These are phyloP conservation scores for Mariannaea elegans DNA, from an alignment of 2,329 filamentous ascomycete species.

Conservation along the genomic window DNA sequence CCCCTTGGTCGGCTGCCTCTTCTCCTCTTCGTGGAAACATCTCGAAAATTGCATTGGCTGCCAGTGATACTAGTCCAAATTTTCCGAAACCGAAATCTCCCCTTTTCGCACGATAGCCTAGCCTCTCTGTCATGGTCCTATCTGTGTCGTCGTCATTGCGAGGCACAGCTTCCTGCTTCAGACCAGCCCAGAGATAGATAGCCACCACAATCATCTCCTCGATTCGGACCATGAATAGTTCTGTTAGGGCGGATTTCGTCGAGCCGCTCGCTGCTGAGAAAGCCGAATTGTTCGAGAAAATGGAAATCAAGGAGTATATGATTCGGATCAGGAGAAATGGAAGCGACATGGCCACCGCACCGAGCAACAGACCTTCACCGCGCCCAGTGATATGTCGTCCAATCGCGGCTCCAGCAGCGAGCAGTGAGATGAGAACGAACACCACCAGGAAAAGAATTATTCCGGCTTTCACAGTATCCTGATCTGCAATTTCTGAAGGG, in stretches of 20 bases:
- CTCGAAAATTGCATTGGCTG: neutral
- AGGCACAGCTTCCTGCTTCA: neutral
- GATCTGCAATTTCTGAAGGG: neutral
- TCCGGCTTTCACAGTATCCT: conserved; percentile 1
- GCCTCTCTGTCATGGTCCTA: neutral
- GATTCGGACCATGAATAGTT: conserved; percentile 10
- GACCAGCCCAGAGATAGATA: conserved; percentile 6
- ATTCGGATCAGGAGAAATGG: conserved; percentile 7
- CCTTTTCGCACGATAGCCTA: neutral
- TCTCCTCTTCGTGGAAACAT: neutral
- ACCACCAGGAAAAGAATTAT: conserved; percentile 1
- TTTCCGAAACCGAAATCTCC: conserved; percentile 11
- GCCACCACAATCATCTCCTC: conserved; percentile 3
- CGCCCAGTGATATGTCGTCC: neutral
- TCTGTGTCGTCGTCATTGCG: neutral
- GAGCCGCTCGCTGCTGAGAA: neutral
- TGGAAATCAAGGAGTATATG: neutral
- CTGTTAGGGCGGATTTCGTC: neutral
- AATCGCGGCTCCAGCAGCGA: neutral
- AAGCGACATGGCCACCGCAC: neutral
- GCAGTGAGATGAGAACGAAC: neutral
- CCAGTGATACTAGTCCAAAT: conserved; percentile 3
- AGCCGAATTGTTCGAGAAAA: neutral
- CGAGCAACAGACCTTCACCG: neutral
- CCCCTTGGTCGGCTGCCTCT: neutral